Evolutionary conservation across 257 asterid species (phyloP).

Genomic region (Ajuga chamaepitys): DNA sequence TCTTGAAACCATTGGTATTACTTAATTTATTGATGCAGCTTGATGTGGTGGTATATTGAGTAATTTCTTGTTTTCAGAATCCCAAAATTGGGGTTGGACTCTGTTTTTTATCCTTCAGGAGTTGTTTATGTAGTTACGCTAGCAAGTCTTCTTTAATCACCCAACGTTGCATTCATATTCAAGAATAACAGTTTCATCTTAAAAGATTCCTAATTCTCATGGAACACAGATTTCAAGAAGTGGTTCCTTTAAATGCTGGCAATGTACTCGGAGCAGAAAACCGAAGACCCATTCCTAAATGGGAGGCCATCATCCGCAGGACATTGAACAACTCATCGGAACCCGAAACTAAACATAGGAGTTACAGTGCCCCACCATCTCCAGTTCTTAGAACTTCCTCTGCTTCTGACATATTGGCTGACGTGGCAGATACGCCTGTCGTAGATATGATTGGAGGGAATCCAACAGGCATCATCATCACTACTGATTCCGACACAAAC

Average conservation of each 20-base stretch:
- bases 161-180: no score
- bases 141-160: neutral
- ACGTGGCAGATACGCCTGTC: constrained; percentile 35
- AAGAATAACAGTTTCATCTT: neutral
- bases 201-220: neutral
- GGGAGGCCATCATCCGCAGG: constrained; percentile 75
- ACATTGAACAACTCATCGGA: constrained; percentile 54
- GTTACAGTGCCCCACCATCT: constrained; percentile 92
- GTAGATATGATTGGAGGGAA: constrained; percentile 28
- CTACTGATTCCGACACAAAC: constrained; percentile 19
- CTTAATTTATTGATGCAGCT: neutral
- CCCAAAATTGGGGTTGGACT: neutral
- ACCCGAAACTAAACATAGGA: constrained; percentile 42
- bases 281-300: constrained; percentile 63
- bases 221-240: constrained; percentile 77
- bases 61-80: neutral
- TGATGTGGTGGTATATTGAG: neutral
- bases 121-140: neutral
- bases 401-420: constrained; percentile 64
- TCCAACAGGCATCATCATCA: constrained; percentile 6
- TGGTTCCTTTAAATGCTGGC: constrained; percentile 89
- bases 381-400: constrained; percentile 75
- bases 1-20: neutral
- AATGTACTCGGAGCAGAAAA: constrained; percentile 89
- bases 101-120: neutral